Evolutionary conservation across 352 stramenopile genomes (phyloP).

Genomic region (Pythium phragmitis): DNA sequence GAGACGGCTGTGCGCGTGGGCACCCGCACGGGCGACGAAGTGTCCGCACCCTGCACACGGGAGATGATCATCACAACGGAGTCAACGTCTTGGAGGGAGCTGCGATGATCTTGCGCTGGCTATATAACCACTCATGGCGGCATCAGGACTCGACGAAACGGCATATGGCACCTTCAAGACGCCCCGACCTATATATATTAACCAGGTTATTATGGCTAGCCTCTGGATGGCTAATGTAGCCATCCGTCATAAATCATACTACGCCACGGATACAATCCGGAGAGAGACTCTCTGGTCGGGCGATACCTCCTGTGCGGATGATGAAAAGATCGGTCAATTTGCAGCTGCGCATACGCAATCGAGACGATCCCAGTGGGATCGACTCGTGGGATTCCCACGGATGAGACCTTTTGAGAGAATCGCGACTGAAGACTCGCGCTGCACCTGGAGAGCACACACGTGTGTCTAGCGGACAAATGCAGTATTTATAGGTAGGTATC

Average conservation of each 20-base stretch:
- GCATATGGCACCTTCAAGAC: background rate
- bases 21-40: background rate
- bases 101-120: background rate
- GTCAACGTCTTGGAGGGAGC: background rate
- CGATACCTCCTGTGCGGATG: too few relatives aligned
- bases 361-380: too few relatives aligned
- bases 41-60: constrained; percentile 3
- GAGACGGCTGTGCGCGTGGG: constrained; percentile 14
- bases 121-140: background rate
- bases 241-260: too few relatives aligned
- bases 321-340: too few relatives aligned
- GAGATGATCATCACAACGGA: constrained; percentile 21
- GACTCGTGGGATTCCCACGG: too few relatives aligned
- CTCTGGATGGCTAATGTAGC: background rate
- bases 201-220: background rate
- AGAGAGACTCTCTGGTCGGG: too few relatives aligned
- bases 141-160: constrained; percentile 1
- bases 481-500: constrained; percentile 52
- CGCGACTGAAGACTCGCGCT: background rate
- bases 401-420: too few relatives aligned
- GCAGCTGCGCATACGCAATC: too few relatives aligned
- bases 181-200: too few relatives aligned
- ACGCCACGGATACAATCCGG: too few relatives aligned
- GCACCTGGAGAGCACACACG: background rate
- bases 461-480: constrained; percentile 13